Percentiles rank a stretch among this genome's conserved stretches.
Evolutionary conservation across 805 yeast species (phyloP).

Genomic region (Cyberlindnera japonica): DNA sequence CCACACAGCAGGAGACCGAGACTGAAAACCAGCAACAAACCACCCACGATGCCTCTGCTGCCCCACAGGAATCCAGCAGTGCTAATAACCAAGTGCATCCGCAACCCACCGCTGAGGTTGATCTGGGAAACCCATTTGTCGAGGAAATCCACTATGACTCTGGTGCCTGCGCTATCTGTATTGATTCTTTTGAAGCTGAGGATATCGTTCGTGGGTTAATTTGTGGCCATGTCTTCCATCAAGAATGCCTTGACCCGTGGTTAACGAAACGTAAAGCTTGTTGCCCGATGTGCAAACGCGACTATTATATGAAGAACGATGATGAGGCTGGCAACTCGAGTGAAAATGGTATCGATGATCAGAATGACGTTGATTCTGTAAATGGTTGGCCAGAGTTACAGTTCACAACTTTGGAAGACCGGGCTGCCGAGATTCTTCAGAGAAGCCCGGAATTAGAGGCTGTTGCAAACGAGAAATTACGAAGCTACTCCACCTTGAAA

Average conservation of each 20-base stretch:
- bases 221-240: slow-evolving; percentile 83
- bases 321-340: slow-evolving; percentile 18
- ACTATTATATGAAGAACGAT: slow-evolving; percentile 40
- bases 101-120: slow-evolving; percentile 11
- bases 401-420: slow-evolving; percentile 38
- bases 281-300: slow-evolving; percentile 81
- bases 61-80: not conserved
- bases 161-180: slow-evolving; percentile 76
- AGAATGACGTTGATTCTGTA: slow-evolving; percentile 23
- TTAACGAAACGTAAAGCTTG: slow-evolving; percentile 68
- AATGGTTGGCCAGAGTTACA: slow-evolving; percentile 30
- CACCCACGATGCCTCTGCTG: not conserved
- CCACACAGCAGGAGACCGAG: not conserved
- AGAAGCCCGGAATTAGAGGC: slow-evolving; percentile 44
- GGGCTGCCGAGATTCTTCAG: slow-evolving; percentile 38
- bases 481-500: slow-evolving; percentile 30
- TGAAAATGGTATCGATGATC: slow-evolving; percentile 26
- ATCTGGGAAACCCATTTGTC: slow-evolving; percentile 21
- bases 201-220: slow-evolving; percentile 68
- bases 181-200: slow-evolving; percentile 58
- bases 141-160: slow-evolving; percentile 48
- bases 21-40: not conserved
- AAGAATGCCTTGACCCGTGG: slow-evolving; percentile 82
- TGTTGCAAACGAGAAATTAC: slow-evolving; percentile 39
- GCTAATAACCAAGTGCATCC: no score